Percentiles rank a stretch among this genome's conserved stretches.
Conservation (phyloP, 1,284 basidiomycete genomes). For the Apiotrichum laibachii region DNA sequence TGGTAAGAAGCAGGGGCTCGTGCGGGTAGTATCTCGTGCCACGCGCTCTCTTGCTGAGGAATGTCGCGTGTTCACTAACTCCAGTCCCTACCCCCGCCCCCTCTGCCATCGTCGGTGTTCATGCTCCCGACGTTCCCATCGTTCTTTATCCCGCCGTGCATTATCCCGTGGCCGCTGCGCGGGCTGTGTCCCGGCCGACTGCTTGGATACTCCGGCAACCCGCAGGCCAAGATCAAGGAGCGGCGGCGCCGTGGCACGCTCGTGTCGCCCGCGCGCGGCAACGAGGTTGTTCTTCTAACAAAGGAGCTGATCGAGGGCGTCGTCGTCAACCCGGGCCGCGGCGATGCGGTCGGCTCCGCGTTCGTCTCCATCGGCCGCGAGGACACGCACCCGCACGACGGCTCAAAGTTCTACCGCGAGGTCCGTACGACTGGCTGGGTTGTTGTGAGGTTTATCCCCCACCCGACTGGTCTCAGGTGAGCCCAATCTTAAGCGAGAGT, state of each 20-base stretch:
- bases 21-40: too few relatives aligned
- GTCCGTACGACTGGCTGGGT: conserved; percentile 52
- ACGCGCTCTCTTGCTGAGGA: neutral
- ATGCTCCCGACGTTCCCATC: conserved; percentile 29
- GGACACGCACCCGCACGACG: conserved; percentile 23
- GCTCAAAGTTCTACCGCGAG: conserved; percentile 28
- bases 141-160: conserved; percentile 38
- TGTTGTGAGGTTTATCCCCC: conserved; percentile 45
- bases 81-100: conserved; percentile 44
- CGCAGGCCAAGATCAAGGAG: conserved; percentile 26
- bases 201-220: conserved; percentile 33
- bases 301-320: conserved; percentile 47
- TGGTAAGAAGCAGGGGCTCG: too few relatives aligned
- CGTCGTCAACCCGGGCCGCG: conserved; percentile 33
- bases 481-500: too few relatives aligned
- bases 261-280: conserved; percentile 30
- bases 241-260: conserved; percentile 30
- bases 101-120: conserved; percentile 28
- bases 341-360: conserved; percentile 35
- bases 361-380: conserved; percentile 48
- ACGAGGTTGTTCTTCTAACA: conserved; percentile 41
- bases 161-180: conserved; percentile 47
- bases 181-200: conserved; percentile 42
- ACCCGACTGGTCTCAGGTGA: conserved; percentile 44
- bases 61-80: too few relatives aligned